Base-by-base conservation (phyloP, 108 stramenopile genomes). In the Heterococcus sp. region DNA sequence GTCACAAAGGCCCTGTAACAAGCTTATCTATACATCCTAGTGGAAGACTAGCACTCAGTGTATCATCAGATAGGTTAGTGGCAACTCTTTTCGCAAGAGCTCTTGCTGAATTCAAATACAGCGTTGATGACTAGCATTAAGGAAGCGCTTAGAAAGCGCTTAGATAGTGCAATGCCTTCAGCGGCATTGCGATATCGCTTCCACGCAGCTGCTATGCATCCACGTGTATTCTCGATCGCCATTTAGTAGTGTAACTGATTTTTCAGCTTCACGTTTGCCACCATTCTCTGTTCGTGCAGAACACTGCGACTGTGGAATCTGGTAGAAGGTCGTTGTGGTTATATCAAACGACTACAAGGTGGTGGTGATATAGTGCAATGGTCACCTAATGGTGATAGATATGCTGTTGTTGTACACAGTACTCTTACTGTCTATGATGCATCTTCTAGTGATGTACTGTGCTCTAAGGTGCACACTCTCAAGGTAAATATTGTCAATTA, bases 271-370 rank as follows among this genome's bases (percentile, higher is more conserved):
- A n/a, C n/a, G n/a, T n/a, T n/a, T n/a, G n/a, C n/a, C n/a, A n/a
- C n/a, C n/a, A n/a, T n/a, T n/a, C 66, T n/a, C n/a, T n/a, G n/a
- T n/a, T n/a, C n/a, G n/a, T n/a, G 84, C 69, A 71, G 84, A 4
- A 85, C 83, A 0, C 78, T 86, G 35, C 75, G 85, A n/a, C 85
- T 86, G 63, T 86, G 85, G 85, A 80, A 86, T 78, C 84, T 86
- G 30, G 36, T 84, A 26, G 73, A 84, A 26, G 85, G 85, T 0
- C 84, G 84, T 32, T 69, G 68, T 29, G 84, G 76, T 32, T 84
- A 78, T 72, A 73, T 84, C 66, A 78, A 75, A 46, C 75, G 75
- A 36, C 65, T 78, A 35, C 75, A 69, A 65, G 84, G 71, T 36
- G 84, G 70, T 36, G 76, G 67, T 40, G 71, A 77, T 70, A 30